A percentile compares a stretch with the other conserved stretches of the same genome.
phyloP scores from a whole-genome alignment of 768 basidiomycete species.

The Mycena capillaripes region DNA sequence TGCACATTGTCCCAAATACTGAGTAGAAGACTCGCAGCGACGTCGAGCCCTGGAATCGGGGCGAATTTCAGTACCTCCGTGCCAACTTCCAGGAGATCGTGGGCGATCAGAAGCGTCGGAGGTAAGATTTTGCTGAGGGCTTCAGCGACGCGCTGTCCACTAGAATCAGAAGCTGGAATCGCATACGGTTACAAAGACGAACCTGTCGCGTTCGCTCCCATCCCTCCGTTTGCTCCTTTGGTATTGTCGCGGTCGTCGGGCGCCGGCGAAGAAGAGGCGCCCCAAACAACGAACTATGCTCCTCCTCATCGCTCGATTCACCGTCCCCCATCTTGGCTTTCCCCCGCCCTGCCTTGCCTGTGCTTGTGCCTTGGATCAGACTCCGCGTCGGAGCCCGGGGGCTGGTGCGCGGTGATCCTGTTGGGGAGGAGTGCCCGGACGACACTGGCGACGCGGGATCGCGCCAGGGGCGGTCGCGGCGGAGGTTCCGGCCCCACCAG shows the following conservation, averaged over 20 bases:
- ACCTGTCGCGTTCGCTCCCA: slow-evolving; percentile 51
- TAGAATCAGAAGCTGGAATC: neutral
- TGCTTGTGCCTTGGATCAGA: neutral
- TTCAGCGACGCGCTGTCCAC: slow-evolving; percentile 45
- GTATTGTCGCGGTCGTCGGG: slow-evolving; percentile 27
- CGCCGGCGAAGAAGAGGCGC: slow-evolving; percentile 24
- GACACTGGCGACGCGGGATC: slow-evolving; percentile 19
- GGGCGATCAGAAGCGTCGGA: slow-evolving; percentile 48
- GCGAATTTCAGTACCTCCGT: slow-evolving; percentile 57
- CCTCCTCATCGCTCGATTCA: slow-evolving; percentile 18
- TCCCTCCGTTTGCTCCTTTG: slow-evolving; percentile 49
- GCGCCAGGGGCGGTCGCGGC: slow-evolving; percentile 32
- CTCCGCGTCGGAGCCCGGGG: slow-evolving; percentile 6
- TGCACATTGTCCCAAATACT: slow-evolving; percentile 72
- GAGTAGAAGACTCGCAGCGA: slow-evolving; percentile 61
- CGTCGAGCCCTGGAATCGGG: slow-evolving; percentile 66
- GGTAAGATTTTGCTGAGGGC: slow-evolving; percentile 50
- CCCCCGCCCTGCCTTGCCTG: neutral
- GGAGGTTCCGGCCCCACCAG: slow-evolving; percentile 36
- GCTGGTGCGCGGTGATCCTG: slow-evolving; percentile 7
- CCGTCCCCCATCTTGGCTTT: neutral
- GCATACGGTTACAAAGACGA: slow-evolving; percentile 17
- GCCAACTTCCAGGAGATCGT: slow-evolving; percentile 53
- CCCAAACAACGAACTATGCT: slow-evolving; percentile 22
- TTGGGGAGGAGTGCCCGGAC: slow-evolving; percentile 28